Evolutionary conservation across 768 basidiomycete genomes (phyloP).

Genomic region (Sutorius australiensis): DNA sequence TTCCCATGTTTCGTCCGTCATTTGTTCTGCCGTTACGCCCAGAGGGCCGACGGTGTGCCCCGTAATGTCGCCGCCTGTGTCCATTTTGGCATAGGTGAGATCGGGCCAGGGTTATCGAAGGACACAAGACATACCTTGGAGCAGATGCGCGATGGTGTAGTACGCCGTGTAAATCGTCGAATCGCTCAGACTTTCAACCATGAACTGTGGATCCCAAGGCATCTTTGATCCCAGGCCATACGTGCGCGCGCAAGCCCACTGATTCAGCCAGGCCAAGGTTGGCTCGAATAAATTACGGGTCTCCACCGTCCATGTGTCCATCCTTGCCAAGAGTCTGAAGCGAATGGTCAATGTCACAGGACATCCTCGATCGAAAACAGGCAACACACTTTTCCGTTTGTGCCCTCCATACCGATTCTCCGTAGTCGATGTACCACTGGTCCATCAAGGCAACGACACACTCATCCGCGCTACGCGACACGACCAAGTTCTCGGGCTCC

Average conservation of each 20-base stretch:
- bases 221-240: conserved; percentile 94
- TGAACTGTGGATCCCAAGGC: conserved; percentile 95
- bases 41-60: conserved; percentile 78
- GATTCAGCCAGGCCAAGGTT: conserved; percentile 90
- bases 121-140: conserved; percentile 66
- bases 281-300: conserved; percentile 90
- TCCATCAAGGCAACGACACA: conserved; percentile 98
- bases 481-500: conserved; percentile 89
- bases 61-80: conserved; percentile 63
- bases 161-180: conserved; percentile 99
- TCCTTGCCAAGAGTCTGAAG: conserved; percentile 68
- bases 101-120: not conserved
- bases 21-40: conserved; percentile 82
- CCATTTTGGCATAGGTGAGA: conserved; percentile 2
- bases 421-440: conserved; percentile 99
- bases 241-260: conserved; percentile 99
- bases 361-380: not conserved
- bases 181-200: conserved; percentile 95
- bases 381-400: conserved; percentile 72
- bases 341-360: not conserved
- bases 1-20: conserved; percentile 98
- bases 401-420: conserved; percentile 84
- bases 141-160: conserved; percentile 88
- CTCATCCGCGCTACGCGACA: conserved; percentile 91
- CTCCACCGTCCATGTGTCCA: conserved; percentile 91